Evolutionary conservation across 1,284 basidiomycete genomes (phyloP), one percentile per base, ranked within the genome.

Genomic region (Fomitopsis palustris): DNA sequence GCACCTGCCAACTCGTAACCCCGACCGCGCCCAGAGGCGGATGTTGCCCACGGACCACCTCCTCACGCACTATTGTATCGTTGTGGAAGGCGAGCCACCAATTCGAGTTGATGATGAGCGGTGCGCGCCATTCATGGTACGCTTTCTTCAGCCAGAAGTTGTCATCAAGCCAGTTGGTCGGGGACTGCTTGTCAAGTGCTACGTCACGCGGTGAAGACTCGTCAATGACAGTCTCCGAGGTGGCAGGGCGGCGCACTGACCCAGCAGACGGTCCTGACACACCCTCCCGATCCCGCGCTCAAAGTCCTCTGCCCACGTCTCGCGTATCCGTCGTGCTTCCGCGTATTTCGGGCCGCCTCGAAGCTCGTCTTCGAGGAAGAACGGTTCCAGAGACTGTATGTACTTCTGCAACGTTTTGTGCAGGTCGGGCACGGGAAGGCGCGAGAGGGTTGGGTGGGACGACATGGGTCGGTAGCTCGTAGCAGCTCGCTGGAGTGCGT

Each of bases 81-180:
- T 92, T 83, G 43, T 77, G 74, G 70, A 96, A 92, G n/a, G 93
- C 81, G 47, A 98, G 80, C 96, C 96, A 98, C 96, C 96, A 98
- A 71, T 98, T 98, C 9, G 95, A 96, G 75, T 98, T 93, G 69
- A 99, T 77, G 59, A 94, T 79, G 33, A 98, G 78, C 0, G 96
- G 94, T 1, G 86, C 85, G 49, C 96, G 85, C 88, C 90, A 94
- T 74, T 95, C 91, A 62, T 94, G 87, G 75, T 98, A 99, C 0
- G 93, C 89, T 65, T 92, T 90, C 65, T 90, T 87, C 59, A 89
- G 78, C 96, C 96, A 98, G 68, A 96, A 90, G 57, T 93, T 94
- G 75, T 98, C 96, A 67, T 97, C 87, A 14, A 99, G 83, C 96
- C 96, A 98, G 73, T 97, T 98, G 74, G 90, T 82, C 0, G 93